Percentiles rank a stretch among this genome's conserved stretches.
These are phyloP conservation scores for Flaveria ramosissima DNA, from an alignment of 129 eudicot genomes.

Conservation along the genomic window DNA sequence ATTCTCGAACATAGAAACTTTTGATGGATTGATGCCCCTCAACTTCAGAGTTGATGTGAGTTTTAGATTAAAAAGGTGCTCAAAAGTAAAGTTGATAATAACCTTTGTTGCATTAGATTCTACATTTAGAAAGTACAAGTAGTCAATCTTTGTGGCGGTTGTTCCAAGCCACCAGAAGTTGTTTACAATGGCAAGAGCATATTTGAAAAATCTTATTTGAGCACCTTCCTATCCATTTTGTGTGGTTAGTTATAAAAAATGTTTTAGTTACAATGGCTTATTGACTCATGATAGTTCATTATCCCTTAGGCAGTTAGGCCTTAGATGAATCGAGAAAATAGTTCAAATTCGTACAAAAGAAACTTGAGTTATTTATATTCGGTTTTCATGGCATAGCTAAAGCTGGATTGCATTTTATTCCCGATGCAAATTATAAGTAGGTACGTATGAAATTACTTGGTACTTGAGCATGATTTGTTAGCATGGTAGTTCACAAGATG, in stretches of 20 bases:
- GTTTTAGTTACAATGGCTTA: background rate
- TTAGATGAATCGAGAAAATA: background rate
- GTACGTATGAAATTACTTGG: constrained; percentile 7
- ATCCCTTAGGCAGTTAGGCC: no score
- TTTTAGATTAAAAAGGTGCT: background rate
- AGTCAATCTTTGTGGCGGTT: constrained; percentile 12
- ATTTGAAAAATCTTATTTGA: constrained; percentile 16
- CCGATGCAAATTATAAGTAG: constrained; percentile 2
- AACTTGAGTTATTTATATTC: background rate
- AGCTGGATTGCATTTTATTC: background rate
- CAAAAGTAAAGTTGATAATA: constrained; percentile 15
- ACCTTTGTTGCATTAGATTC: background rate
- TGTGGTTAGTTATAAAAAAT: constrained; percentile 3
- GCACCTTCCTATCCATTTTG: constrained; percentile 11
- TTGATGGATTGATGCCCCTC: background rate
- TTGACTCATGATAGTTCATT: constrained; percentile 1
- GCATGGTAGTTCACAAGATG: constrained; percentile 10
- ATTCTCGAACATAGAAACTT: constrained; percentile 10
- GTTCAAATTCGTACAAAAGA: background rate
- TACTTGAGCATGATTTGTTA: constrained; percentile 10
- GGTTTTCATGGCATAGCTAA: background rate
- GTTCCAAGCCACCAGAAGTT: background rate
- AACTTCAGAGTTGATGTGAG: constrained; percentile 10
- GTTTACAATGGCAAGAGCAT: background rate
- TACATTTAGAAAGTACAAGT: constrained; percentile 5